Evolutionary conservation across 257 asterid species (phyloP).

Genomic region (Solanum tacnaense): DNA sequence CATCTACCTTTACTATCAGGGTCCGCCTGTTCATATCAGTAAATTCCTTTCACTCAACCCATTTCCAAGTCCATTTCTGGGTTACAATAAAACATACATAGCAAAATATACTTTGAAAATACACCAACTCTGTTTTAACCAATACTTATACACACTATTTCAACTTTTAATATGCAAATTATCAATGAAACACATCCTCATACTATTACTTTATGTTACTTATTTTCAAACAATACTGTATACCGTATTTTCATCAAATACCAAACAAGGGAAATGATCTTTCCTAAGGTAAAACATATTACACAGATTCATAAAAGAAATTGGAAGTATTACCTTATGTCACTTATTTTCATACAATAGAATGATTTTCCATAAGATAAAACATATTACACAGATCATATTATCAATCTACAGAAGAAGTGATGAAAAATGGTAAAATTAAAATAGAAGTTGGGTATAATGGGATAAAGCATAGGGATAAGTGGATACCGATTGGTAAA

Average conservation of each 20-base stretch:
- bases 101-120: not conserved
- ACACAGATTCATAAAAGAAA: not conserved
- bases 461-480: not conserved
- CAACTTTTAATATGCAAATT: not conserved
- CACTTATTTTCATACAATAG: not conserved
- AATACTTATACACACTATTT: not conserved
- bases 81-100: not conserved
- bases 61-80: not conserved
- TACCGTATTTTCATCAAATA: not conserved
- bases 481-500: constrained; percentile 9
- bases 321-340: not conserved
- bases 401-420: not conserved
- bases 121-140: not conserved
- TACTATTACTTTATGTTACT: not conserved
- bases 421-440: not conserved
- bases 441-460: not conserved
- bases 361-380: not conserved
- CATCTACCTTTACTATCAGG: constrained; percentile 35
- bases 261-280: not conserved
- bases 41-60: not conserved
- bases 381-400: not conserved
- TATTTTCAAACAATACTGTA: not conserved
- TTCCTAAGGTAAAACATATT: not conserved
- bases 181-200: not conserved
- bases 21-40: constrained; percentile 31